A percentile compares a stretch with the other conserved stretches of the same genome.
Evolutionary conservation across 257 asterid genomes (phyloP).

Genomic region (Rubia yunnanensis): DNA sequence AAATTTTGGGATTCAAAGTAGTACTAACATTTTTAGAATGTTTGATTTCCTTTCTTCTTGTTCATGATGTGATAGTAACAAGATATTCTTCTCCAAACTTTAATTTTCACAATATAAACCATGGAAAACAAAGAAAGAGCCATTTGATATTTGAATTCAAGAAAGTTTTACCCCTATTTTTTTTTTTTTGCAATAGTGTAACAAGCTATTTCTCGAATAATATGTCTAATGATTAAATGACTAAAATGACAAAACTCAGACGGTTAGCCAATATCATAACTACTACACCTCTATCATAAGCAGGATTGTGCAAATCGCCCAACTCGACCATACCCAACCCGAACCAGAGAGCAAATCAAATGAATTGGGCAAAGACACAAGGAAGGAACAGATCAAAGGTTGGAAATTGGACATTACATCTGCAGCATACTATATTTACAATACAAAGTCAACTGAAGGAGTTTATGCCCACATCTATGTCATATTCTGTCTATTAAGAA

Average conservation of each 20-base stretch:
- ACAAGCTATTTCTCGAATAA: too few species aligned
- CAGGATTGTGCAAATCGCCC: neutral
- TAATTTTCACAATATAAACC: neutral
- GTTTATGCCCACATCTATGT: conserved; percentile 9
- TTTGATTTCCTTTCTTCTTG: neutral
- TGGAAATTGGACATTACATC: neutral
- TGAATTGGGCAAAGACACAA: neutral
- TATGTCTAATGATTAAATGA: too few species aligned
- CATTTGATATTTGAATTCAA: too few species aligned
- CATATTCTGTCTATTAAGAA: conserved; percentile 10
- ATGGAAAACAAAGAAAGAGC: too few species aligned
- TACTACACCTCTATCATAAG: too few species aligned
- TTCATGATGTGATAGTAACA: neutral
- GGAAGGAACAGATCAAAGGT: neutral
- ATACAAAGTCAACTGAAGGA: conserved; percentile 10
- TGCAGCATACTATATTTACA: neutral
- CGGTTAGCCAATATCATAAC: too few species aligned
- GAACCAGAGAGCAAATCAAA: neutral
- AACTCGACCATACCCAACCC: neutral
- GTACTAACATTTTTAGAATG: neutral
- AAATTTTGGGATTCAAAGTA: too few species aligned
- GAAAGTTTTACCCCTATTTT: too few species aligned
- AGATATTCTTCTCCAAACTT: neutral
- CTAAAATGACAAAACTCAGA: too few species aligned
- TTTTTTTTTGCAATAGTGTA: too few species aligned